phyloP scores from a whole-genome alignment of 2,329 filamentous ascomycete genomes.

The Ampelomyces quisqualis region DNA sequence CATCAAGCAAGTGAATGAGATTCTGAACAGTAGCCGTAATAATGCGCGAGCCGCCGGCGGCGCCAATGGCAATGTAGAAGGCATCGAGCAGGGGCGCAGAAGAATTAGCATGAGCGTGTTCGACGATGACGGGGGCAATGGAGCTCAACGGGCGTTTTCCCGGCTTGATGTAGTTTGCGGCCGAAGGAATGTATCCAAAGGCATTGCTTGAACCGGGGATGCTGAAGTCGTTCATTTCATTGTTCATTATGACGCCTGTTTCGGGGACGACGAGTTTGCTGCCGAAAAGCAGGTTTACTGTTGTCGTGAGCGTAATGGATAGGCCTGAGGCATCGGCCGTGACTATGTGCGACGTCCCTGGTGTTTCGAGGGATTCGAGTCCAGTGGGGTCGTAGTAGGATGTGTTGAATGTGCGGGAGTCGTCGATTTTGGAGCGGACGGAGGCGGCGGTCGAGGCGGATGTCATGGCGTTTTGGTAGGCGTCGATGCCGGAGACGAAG shows the following conservation, averaged over 20 bases:
- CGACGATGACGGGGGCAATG: conserved; percentile 76
- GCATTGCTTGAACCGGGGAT: conserved; percentile 75
- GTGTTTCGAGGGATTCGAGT: conserved; percentile 66
- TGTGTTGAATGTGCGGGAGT: conserved; percentile 69
- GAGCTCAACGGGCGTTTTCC: conserved; percentile 81
- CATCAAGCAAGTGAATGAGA: conserved; percentile 71
- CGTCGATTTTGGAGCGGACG: conserved; percentile 68
- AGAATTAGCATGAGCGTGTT: conserved; percentile 56
- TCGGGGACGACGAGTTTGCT: conserved; percentile 74
- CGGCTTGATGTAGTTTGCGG: conserved; percentile 77
- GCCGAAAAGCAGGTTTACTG: conserved; percentile 85
- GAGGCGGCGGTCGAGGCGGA: conserved; percentile 58
- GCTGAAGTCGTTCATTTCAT: conserved; percentile 63
- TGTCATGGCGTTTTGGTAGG: conserved; percentile 68
- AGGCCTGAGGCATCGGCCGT: conserved; percentile 72
- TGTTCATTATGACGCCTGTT: conserved; percentile 75
- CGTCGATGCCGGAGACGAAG: conserved; percentile 64
- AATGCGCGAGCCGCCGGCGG: conserved; percentile 80
- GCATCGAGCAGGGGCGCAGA: conserved; percentile 14
- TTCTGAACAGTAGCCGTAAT: conserved; percentile 77
- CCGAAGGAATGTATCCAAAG: conserved; percentile 80
- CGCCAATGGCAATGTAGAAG: conserved; percentile 69
- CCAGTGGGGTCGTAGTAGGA: conserved; percentile 70
- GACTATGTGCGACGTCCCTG: conserved; percentile 73
- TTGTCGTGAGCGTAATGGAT: conserved; percentile 79